A percentile compares a stretch with the other conserved stretches of the same genome.
These are phyloP conservation scores for Fraxinus excelsior DNA, from an alignment of 257 asterid species.

Conservation along the genomic window DNA sequence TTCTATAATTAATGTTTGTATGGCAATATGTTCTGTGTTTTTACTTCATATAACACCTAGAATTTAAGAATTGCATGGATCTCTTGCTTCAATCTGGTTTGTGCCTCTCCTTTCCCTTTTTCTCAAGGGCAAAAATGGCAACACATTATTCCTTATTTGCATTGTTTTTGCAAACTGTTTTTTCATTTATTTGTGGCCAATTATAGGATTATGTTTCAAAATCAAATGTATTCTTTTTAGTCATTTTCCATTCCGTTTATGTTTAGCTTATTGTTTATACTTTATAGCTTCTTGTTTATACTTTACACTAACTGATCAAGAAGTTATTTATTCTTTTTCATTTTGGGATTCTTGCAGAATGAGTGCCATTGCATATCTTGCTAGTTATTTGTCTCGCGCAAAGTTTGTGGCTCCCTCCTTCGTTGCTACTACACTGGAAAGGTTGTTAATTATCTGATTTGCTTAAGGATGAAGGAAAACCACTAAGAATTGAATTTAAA, in stretches of 20 bases:
- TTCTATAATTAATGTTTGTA: background rate
- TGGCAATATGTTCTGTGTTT: background rate
- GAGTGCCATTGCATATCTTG: slow-evolving; percentile 94
- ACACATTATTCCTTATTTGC: background rate
- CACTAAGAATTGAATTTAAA: background rate
- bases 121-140: background rate
- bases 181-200: background rate
- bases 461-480: slow-evolving; percentile 4
- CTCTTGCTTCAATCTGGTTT: background rate
- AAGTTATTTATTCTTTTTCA: slow-evolving; percentile 1
- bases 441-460: slow-evolving; percentile 42
- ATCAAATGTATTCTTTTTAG: background rate
- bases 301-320: slow-evolving; percentile 13
- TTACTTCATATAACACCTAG: background rate
- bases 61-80: slow-evolving; percentile 1
- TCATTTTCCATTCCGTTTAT: background rate
- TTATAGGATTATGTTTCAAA: background rate
- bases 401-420: slow-evolving; percentile 57
- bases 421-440: slow-evolving; percentile 61
- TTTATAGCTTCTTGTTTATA: slow-evolving; percentile 17
- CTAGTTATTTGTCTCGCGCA: slow-evolving; percentile 90
- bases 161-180: background rate
- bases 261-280: background rate
- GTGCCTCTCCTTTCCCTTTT: background rate
- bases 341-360: slow-evolving; percentile 59